A percentile compares a stretch with the other conserved stretches of the same genome.
Conservation (phyloP, 495 filamentous ascomycete genomes). For the Tuber umbilicatum region DNA sequence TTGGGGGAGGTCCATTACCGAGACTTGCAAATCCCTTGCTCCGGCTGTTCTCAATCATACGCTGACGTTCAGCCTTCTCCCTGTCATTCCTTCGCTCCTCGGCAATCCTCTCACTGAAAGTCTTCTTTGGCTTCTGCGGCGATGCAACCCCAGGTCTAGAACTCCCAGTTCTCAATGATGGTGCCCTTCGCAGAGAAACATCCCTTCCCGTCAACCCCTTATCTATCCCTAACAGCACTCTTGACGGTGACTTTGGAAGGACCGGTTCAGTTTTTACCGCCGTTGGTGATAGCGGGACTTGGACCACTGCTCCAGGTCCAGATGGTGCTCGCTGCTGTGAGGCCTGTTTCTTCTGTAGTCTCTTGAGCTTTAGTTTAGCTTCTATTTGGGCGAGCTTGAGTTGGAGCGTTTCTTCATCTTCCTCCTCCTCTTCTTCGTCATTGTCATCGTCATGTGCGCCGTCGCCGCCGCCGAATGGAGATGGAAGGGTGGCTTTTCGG, state of each 20-base stretch:
- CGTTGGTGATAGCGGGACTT: constrained; percentile 78
- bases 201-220: constrained; percentile 75
- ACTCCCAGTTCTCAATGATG: constrained; percentile 44
- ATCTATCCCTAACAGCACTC: constrained; percentile 80
- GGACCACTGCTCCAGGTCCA: constrained; percentile 49
- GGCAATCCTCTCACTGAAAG: constrained; percentile 81
- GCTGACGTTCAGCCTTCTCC: constrained; percentile 51
- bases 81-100: constrained; percentile 56
- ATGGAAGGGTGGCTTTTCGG: constrained; percentile 28
- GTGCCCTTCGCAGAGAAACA: constrained; percentile 74
- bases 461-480: constrained; percentile 35
- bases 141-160: constrained; percentile 31
- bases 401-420: constrained; percentile 84
- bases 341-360: constrained; percentile 54
- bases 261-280: constrained; percentile 48
- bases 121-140: constrained; percentile 31
- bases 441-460: constrained; percentile 43
- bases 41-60: constrained; percentile 53
- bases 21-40: constrained; percentile 62
- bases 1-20: constrained; percentile 14
- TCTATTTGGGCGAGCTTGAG: constrained; percentile 79
- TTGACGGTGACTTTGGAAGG: constrained; percentile 65
- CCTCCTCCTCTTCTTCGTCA: constrained; percentile 52
- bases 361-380: constrained; percentile 81
- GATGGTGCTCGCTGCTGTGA: constrained; percentile 35